Conservation (phyloP, 176 grass and related monocot species). For the Raddia guianensis region DNA sequence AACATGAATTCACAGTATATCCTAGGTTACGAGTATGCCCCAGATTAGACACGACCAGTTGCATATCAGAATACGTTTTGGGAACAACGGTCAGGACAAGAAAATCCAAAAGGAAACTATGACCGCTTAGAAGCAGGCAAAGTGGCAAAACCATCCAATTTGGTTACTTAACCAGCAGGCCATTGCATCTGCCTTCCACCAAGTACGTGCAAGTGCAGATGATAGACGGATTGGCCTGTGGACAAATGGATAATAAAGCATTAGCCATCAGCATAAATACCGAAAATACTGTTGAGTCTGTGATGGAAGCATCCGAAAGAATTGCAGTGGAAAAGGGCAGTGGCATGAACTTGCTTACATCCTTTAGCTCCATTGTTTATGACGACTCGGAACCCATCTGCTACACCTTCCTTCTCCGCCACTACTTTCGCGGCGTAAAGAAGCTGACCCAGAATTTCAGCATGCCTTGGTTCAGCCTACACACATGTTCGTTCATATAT, state of each 20-base stretch:
- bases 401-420: constrained; percentile 85
- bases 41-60: neutral
- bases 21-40: neutral
- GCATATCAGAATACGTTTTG: neutral
- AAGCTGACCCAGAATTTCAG: constrained; percentile 77
- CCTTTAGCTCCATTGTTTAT: constrained; percentile 88
- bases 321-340: neutral
- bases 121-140: neutral
- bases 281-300: neutral
- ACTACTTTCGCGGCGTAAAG: constrained; percentile 81
- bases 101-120: neutral
- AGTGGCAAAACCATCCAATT: neutral
- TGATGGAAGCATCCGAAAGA: neutral
- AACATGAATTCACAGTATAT: neutral
- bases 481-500: neutral
- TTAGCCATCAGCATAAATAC: constrained; percentile 21
- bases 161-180: constrained; percentile 66
- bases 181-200: constrained; percentile 93
- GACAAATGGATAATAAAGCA: neutral
- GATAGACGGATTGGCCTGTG: constrained; percentile 93
- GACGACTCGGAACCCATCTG: constrained; percentile 68
- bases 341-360: constrained; percentile 58
- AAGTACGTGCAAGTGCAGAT: constrained; percentile 81
- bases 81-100: neutral
- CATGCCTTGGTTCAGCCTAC: constrained; percentile 84